Base-by-base conservation (phyloP, 257 asterid genomes). In the Capsicum baccatum region DNA sequence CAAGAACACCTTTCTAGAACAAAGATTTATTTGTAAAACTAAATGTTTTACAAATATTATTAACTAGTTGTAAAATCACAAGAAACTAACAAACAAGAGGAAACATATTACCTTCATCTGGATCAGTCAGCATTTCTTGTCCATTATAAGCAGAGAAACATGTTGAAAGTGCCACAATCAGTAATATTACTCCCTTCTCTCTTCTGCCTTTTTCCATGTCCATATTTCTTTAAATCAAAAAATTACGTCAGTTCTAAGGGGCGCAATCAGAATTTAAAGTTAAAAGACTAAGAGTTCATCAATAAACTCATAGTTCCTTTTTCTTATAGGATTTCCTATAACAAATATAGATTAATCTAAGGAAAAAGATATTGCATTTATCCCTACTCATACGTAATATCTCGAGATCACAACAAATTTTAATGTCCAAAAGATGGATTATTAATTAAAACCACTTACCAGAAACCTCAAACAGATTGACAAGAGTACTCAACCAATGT, bases 101-200 rank as follows among this genome's bases (percentile, higher is more conserved):
- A 19, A 14, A 48, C 12, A 6, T 3, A 21, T 21, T 74, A 74
- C 81, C 81, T 74, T 74, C 81, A 52, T 21, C 1, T 74, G 81
- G 62, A 74, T 74, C 47, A 13, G 81, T 74, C 13, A 74, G 9
- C 81, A 74, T 74, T 12, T 6, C 19, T 74, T 74, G 80, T 74
- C 21, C 81, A 52, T 44, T 44, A 44, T 52, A 19, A 74, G 11
- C 81, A 50, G 19, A 74, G 9, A 54, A 74, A 74, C 21, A 74
- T 50, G 62, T 50, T 50, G 62, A 74, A 50, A 74, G 81, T 21
- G 0, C 7, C 21, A 50, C 14, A 50, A 74, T 3, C 44, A 74
- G 4, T 50, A 74, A 74, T 52, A 74, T 3, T 10, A n/a, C 1
- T 11, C 2, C 42, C 11, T 48, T 73, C 10, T n/a, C 42, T 11